phyloP scores from a whole-genome alignment of 192 early-diverging fungal genomes.

The Backusella psychrophila region DNA sequence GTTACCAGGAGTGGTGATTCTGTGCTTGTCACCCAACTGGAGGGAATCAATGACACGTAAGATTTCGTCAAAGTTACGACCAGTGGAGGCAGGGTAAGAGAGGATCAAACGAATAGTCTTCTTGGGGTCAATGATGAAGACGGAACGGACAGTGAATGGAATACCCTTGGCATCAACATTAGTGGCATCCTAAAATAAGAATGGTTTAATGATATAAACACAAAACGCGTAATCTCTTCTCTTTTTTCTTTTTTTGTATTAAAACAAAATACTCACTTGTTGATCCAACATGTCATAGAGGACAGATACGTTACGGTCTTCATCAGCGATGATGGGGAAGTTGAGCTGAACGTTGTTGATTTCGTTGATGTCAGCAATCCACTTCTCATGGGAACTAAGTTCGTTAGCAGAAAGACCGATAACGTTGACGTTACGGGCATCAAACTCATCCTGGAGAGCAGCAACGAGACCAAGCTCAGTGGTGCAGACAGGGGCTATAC shows the following conservation, averaged over 20 bases:
- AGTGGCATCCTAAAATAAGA: conserved; percentile 63
- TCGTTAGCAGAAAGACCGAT: conserved; percentile 94
- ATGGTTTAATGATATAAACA: not conserved
- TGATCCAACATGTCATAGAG: conserved; percentile 98
- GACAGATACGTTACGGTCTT: conserved; percentile 77
- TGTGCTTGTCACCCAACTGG: conserved; percentile 84
- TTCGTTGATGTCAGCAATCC: conserved; percentile 94
- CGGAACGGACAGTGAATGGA: conserved; percentile 93
- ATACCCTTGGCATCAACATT: conserved; percentile 88
- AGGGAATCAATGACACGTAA: conserved; percentile 91
- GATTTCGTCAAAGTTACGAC: conserved; percentile 98
- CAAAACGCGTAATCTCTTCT: not conserved
- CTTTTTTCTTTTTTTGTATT: not conserved
- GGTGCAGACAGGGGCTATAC: conserved; percentile 84
- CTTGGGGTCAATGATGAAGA: conserved; percentile 93
- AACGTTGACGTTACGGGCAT: conserved; percentile 79
- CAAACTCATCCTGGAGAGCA: conserved; percentile 74
- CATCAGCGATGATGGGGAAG: conserved; percentile 97
- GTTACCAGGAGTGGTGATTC: conserved; percentile 92
- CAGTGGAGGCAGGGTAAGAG: conserved; percentile 89
- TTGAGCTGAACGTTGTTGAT: conserved; percentile 71
- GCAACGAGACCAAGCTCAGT: conserved; percentile 96
- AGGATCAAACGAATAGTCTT: conserved; percentile 88
- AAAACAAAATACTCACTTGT: conserved; percentile 42
- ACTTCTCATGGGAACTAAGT: conserved; percentile 75